Base-by-base conservation (phyloP, 495 filamentous ascomycete species). In the Tuber indicum region DNA sequence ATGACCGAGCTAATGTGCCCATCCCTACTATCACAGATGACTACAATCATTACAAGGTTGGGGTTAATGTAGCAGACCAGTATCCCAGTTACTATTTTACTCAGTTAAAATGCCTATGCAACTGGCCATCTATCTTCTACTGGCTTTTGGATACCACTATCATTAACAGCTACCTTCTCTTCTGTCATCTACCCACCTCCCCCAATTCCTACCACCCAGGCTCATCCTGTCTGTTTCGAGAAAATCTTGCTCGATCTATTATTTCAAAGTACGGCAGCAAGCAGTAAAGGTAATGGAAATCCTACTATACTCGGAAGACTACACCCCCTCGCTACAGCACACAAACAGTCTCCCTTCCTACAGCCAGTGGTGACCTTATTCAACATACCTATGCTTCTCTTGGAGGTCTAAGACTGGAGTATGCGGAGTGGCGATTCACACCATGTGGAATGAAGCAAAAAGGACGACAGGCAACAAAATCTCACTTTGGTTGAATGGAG, bases 91-190 rank as follows among this genome's bases (percentile, higher is more conserved):
- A 73, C 58, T 84, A 83, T 73, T 58, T 76, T 42, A 81, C 52
- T 12, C 76, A 83, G 41, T 43, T 70, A 39, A 71, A 39, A 39
- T 79, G 43, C 16, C 26, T 43, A 42, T 41, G 75, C 32, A 81
- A 69, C 46, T 83, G 69, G 76, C 78, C 73, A 52, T 71, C 74
- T 21, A 32, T 82, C 8, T 78, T 83, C 70, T 81, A 78, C 72
- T 82, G 71, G 77, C 75, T 80, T 72, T 73, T 84, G 47, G 77
- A 84, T 73, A 74, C 77, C 47, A 71, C 70, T 21, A 6, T 77
- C 71, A 71, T 74, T 32, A 77, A 74, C 46, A 6, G 26, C 2
- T 77, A 43, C 32, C 42, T 74, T n/a, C 43, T 74, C 14, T 58
- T 58, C 3, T 58, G 23, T 16, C 5, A 26, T n/a, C 49, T 26